phyloP scores from a whole-genome alignment of 768 basidiomycete genomes.

The Cystofilobasidium bisporidii region DNA sequence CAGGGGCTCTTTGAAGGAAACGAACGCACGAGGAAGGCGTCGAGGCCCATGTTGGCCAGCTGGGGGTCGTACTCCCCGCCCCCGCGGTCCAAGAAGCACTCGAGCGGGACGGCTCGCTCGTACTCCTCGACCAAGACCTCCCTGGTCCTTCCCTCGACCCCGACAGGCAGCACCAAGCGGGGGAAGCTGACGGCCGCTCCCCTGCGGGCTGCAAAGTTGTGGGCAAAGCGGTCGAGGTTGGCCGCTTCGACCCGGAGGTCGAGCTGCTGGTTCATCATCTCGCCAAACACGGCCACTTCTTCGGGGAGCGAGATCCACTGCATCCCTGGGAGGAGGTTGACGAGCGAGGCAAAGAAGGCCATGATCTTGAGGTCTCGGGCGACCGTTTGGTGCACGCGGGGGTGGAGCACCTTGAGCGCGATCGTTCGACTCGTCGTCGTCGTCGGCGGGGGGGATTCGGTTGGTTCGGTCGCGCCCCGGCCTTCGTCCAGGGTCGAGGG shows the following conservation, averaged over 20 bases:
- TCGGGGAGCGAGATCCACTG: constrained; percentile 92
- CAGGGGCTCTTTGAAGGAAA: too few relatives aligned
- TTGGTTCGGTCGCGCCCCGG: too few relatives aligned
- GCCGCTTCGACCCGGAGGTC: constrained; percentile 83
- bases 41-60: constrained; percentile 82
- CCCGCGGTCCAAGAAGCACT: constrained; percentile 75
- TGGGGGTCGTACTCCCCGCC: constrained; percentile 83
- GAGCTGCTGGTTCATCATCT: constrained; percentile 92
- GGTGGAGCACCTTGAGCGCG: constrained; percentile 93
- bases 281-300: constrained; percentile 86
- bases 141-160: constrained; percentile 31
- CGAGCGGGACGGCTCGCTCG: constrained; percentile 81
- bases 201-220: constrained; percentile 64
- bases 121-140: constrained; percentile 86
- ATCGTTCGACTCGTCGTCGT: constrained; percentile 59
- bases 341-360: constrained; percentile 72
- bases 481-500: too few relatives aligned
- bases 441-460: too few relatives aligned
- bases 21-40: constrained; percentile 65
- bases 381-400: constrained; percentile 69
- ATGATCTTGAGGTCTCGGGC: constrained; percentile 87
- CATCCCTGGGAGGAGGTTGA: constrained; percentile 80
- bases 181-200: constrained; percentile 82
- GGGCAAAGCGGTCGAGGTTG: constrained; percentile 74
- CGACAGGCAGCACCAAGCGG: constrained; percentile 57